A percentile compares a stretch with the other conserved stretches of the same genome.
phyloP scores from a whole-genome alignment of 2,329 filamentous ascomycete species.

The Diaporthe destruens region DNA sequence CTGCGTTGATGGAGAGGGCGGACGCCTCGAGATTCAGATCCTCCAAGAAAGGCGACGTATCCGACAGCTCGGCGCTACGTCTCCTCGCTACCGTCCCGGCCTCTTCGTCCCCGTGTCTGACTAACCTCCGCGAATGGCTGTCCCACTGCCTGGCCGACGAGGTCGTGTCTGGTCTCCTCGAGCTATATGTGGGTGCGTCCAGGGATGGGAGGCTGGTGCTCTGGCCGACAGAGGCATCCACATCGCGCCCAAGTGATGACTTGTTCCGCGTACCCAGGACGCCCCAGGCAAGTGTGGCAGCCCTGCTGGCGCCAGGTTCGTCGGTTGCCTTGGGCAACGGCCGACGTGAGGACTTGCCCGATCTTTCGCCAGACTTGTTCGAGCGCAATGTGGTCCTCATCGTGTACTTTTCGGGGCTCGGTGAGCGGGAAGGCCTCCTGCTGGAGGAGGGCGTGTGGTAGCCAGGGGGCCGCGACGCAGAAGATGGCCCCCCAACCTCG shows the following conservation, averaged over 20 bases:
- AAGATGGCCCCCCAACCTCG: slow-evolving; percentile 30
- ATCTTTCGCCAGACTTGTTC: slow-evolving; percentile 59
- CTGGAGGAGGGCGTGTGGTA: slow-evolving; percentile 29
- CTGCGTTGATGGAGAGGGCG: slow-evolving; percentile 66
- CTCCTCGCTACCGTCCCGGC: slow-evolving; percentile 47
- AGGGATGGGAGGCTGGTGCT: slow-evolving; percentile 23
- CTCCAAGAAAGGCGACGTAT: slow-evolving; percentile 52
- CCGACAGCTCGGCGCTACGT: slow-evolving; percentile 47
- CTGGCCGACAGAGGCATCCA: slow-evolving; percentile 40
- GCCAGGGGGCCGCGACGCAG: slow-evolving; percentile 41
- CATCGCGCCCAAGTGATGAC: slow-evolving; percentile 39
- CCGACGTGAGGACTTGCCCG: slow-evolving; percentile 55
- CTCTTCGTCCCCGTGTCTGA: slow-evolving; percentile 55
- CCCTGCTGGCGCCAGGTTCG: slow-evolving; percentile 69
- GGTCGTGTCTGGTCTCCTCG: slow-evolving; percentile 47
- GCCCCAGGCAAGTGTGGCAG: slow-evolving; percentile 74
- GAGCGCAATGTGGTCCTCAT: slow-evolving; percentile 73
- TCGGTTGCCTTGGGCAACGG: slow-evolving; percentile 59
- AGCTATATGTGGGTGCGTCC: slow-evolving; percentile 20
- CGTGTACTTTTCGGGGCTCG: slow-evolving; percentile 71
- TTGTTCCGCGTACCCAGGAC: slow-evolving; percentile 58
- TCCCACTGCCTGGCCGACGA: slow-evolving; percentile 63
- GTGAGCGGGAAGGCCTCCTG: slow-evolving; percentile 57
- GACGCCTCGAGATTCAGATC: slow-evolving; percentile 58
- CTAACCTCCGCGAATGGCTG: slow-evolving; percentile 65